Evolutionary conservation across 1,284 basidiomycete species (phyloP).

Genomic region (Trametes hirsuta): DNA sequence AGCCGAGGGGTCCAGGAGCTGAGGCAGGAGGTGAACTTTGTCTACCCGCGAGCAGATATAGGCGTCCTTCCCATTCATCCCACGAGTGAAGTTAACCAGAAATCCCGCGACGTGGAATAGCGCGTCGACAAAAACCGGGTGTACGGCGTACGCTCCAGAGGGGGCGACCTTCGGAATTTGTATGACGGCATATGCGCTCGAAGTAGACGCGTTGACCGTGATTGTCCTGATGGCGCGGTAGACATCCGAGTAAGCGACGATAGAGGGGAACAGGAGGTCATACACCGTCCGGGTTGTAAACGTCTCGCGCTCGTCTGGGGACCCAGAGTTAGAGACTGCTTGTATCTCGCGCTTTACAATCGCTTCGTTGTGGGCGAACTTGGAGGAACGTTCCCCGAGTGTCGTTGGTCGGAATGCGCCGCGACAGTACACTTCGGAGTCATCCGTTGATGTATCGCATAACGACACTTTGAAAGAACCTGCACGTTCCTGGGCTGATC

Average conservation of each 20-base stretch:
- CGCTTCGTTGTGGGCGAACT: constrained; percentile 44
- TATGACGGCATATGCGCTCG: constrained; percentile 56
- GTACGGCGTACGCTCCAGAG: constrained; percentile 42
- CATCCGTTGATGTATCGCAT: constrained; percentile 29
- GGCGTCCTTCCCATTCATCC: constrained; percentile 44
- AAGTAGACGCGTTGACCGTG: constrained; percentile 49
- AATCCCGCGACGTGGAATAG: constrained; percentile 72
- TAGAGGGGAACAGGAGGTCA: constrained; percentile 65
- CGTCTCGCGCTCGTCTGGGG: constrained; percentile 42
- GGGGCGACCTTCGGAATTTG: constrained; percentile 41
- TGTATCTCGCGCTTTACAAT: constrained; percentile 40
- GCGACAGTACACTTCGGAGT: constrained; percentile 43
- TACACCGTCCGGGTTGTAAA: constrained; percentile 64
- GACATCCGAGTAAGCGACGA: constrained; percentile 63
- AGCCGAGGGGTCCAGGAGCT: constrained; percentile 43
- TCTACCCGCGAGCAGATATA: constrained; percentile 66
- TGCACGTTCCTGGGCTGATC: constrained; percentile 13
- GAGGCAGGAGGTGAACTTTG: constrained; percentile 47
- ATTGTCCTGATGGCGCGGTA: constrained; percentile 63
- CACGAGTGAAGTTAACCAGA: constrained; percentile 59
- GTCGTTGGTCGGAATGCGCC: constrained; percentile 45
- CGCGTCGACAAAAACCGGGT: constrained; percentile 67
- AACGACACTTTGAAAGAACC: constrained; percentile 49
- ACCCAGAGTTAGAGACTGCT: constrained; percentile 29
- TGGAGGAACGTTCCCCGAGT: constrained; percentile 39